A percentile compares a stretch with the other conserved stretches of the same genome.
phyloP scores from a whole-genome alignment of 2,329 filamentous ascomycete genomes.

The Hymenoscyphus fraxineus region DNA sequence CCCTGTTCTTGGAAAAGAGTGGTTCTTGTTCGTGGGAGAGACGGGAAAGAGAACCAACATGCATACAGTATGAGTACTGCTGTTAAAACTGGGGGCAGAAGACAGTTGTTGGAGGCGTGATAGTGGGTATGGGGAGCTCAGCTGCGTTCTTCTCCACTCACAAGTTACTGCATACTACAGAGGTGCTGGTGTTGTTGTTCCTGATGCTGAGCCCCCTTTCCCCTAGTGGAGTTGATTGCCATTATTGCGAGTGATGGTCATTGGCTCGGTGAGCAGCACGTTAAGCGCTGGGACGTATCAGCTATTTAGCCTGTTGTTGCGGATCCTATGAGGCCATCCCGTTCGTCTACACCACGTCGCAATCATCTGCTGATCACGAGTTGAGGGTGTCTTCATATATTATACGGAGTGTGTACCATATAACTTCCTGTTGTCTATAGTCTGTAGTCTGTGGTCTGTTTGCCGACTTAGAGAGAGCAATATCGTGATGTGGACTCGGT shows the following conservation, averaged over 20 bases:
- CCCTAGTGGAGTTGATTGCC: not conserved
- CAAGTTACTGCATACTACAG: not conserved
- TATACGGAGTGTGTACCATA: not conserved
- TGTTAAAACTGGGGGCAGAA: not conserved
- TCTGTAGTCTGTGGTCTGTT: too few species aligned
- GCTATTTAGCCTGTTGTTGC: not conserved
- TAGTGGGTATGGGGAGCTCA: not conserved
- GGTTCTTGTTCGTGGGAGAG: not conserved
- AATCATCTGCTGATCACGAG: not conserved
- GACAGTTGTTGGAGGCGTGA: not conserved
- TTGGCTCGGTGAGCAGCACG: not conserved
- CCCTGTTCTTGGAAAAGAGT: not conserved
- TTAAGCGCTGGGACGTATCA: not conserved
- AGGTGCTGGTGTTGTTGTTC: not conserved
- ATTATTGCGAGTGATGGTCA: not conserved
- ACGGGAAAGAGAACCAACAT: not conserved
- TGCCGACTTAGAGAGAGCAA: too few species aligned
- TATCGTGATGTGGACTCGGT: too few species aligned
- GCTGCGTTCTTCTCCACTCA: not conserved
- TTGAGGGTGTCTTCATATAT: constrained; percentile 6
- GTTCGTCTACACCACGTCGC: not conserved
- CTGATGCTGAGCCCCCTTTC: not conserved
- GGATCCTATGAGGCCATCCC: not conserved
- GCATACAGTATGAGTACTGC: not conserved
- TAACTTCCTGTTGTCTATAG: not conserved